These are phyloP conservation scores for Ustilago sp. DNA, from an alignment of 1,284 basidiomycete species.

Conservation along the genomic window DNA sequence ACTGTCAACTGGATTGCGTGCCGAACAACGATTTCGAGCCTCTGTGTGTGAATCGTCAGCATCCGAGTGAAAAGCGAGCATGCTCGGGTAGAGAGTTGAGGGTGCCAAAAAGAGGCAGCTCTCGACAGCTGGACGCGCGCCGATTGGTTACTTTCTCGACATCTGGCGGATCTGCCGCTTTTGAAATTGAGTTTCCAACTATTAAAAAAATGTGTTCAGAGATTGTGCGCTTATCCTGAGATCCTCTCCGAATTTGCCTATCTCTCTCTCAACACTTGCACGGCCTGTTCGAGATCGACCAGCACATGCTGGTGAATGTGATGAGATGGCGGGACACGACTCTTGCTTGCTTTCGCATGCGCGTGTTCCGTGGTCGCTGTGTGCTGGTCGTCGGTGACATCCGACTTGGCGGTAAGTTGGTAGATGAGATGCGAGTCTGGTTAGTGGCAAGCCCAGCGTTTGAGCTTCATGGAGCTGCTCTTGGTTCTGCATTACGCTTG, in stretches of 20 bases:
- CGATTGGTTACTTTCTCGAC: neutral
- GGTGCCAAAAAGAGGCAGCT: neutral
- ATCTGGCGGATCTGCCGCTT: constrained; percentile 5
- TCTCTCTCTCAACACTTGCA: neutral
- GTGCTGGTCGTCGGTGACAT: neutral
- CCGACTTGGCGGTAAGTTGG: neutral
- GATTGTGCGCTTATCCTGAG: neutral
- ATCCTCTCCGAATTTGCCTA: neutral
- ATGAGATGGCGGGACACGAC: neutral
- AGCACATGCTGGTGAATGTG: neutral
- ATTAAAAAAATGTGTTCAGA: neutral
- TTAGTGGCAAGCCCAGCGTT: neutral
- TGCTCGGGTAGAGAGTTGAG: constrained; percentile 2
- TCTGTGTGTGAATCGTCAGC: constrained; percentile 1
- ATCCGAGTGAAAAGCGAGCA: neutral
- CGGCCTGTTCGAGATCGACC: neutral
- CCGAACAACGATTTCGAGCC: constrained; percentile 7
- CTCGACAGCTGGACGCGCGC: constrained; percentile 6
- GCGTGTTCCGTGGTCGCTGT: neutral
- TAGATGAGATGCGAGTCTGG: neutral
- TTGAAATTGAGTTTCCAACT: neutral
- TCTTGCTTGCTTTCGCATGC: constrained; percentile 5
- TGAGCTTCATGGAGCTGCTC: neutral
- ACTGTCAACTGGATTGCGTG: neutral
- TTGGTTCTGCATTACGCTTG: constrained; percentile 2